Base-by-base conservation (phyloP, 768 basidiomycete species). In the Rhizopogon vesiculosus region DNA sequence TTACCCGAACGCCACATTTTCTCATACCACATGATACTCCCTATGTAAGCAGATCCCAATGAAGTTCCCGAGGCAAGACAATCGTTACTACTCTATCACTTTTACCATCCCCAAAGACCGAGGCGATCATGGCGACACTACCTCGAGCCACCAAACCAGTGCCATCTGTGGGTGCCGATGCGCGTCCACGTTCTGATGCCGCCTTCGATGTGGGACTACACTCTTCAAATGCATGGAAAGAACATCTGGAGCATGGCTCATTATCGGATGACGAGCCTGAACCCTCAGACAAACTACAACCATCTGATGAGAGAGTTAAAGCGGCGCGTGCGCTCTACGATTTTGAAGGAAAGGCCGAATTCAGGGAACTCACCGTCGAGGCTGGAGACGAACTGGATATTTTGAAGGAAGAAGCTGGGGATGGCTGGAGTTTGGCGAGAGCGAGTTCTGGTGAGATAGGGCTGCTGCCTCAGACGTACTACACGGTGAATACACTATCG, bases 401-500 rank as follows among this genome's bases (percentile, higher is more conserved):
- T n/a, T 63, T 93, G 49, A 85, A 81, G 59, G 87, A 89, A 57
- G 78, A 89, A 52, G 75, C 84, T 1, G 84, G 83, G 7, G 87
- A 91, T 59, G 90, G 89, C 5, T 91, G 90, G 90, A 91, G 90
- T 70, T 74, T 92, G 38, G 86, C 86, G 13, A 81, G 75, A 70
- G 78, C 74, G 56, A 69, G 62, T 10, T 72, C 67, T n/a, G 82
- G 81, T 31, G 83, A 85, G 63, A 69, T 88, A 54, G 90, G 90
- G 1, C 69, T 91, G 56, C 59, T 91, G 45, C 90, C 90, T 18
- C 75, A 76, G 42, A 72, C 81, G 10, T 90, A 91, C 69, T 91
- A 89, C 68, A 86, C 85, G 56, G 89, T 88, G 65, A 53, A 80
- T 75, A 13, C 19, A 52, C 12, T 19, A 13, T 40, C 22, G n/a